Evolutionary conservation across 192 early-diverging fungal genomes (phyloP).

Genomic region (Backusella sp.): DNA sequence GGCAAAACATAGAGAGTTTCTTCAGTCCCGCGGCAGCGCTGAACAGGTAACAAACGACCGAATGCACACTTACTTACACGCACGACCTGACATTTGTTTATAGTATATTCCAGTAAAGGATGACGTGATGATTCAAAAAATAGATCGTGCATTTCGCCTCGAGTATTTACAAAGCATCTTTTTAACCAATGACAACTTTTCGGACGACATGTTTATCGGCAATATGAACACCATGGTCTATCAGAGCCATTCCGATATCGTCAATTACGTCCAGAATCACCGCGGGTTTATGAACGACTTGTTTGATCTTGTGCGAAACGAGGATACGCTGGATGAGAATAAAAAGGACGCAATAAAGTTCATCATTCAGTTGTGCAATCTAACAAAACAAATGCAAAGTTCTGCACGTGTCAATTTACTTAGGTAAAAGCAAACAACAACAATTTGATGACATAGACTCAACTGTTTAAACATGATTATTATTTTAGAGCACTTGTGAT

Average conservation of each 20-base stretch:
- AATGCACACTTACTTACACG: not conserved
- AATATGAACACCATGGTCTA: conserved; percentile 75
- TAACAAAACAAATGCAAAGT: conserved; percentile 71
- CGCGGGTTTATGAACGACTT: conserved; percentile 66
- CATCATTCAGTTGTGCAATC: conserved; percentile 73
- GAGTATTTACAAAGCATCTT: conserved; percentile 89
- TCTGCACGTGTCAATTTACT: conserved; percentile 60
- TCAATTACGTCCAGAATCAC: conserved; percentile 70
- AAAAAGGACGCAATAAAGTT: conserved; percentile 79
- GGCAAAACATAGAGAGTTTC: conserved; percentile 74
- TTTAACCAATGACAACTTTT: conserved; percentile 63
- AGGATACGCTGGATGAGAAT: conserved; percentile 44
- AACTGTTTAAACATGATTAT: no score
- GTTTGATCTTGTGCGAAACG: conserved; percentile 62
- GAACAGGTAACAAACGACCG: conserved; percentile 44
- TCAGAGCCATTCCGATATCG: conserved; percentile 84
- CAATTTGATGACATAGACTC: no score
- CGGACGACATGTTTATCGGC: conserved; percentile 78
- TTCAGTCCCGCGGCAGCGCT: conserved; percentile 56
- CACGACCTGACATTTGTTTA: not conserved
- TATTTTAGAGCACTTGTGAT: conserved; percentile 62
- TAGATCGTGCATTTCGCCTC: conserved; percentile 83
- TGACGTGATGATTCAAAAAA: conserved; percentile 66
- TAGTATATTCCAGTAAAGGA: conserved; percentile 79
- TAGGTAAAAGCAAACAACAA: conserved; percentile 41